Conservation (phyloP, 495 filamentous ascomycete genomes). For the Parachaetomium inaequale region DNA sequence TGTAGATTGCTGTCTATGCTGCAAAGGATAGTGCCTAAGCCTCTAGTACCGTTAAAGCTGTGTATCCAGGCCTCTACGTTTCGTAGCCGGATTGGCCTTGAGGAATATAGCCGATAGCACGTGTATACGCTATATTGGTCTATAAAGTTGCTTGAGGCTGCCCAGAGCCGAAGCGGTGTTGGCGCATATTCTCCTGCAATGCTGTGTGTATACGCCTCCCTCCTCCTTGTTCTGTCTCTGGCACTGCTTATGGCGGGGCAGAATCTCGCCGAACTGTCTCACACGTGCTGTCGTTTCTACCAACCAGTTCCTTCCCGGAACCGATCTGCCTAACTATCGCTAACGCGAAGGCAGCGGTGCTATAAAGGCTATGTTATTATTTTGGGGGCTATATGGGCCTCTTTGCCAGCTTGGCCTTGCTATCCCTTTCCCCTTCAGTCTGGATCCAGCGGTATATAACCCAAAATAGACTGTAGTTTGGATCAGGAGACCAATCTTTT, state of each 20-base stretch:
- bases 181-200: neutral
- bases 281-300: conserved; percentile 9
- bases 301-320: conserved; percentile 1
- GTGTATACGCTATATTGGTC: no score
- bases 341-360: conserved; percentile 19
- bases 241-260: conserved; percentile 18
- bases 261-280: no score
- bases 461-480: conserved; percentile 16
- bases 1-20: no score
- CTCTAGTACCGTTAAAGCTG: no score
- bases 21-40: no score
- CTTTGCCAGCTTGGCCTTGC: conserved; percentile 13
- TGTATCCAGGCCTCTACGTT: no score
- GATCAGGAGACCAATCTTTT: conserved; percentile 10
- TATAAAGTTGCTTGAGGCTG: no score
- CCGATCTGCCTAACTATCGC: conserved; percentile 18
- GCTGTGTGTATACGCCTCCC: conserved; percentile 11
- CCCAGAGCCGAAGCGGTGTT: conserved; percentile 6
- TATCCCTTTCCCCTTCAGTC: neutral
- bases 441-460: neutral
- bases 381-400: conserved; percentile 8
- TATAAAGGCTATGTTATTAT: conserved; percentile 21
- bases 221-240: no score
- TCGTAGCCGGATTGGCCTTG: no score
- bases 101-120: no score